Percentiles rank a stretch among this genome's conserved stretches.
Evolutionary conservation across 192 early-diverging fungal genomes (phyloP).

Genomic region (Backusella macrospora): DNA sequence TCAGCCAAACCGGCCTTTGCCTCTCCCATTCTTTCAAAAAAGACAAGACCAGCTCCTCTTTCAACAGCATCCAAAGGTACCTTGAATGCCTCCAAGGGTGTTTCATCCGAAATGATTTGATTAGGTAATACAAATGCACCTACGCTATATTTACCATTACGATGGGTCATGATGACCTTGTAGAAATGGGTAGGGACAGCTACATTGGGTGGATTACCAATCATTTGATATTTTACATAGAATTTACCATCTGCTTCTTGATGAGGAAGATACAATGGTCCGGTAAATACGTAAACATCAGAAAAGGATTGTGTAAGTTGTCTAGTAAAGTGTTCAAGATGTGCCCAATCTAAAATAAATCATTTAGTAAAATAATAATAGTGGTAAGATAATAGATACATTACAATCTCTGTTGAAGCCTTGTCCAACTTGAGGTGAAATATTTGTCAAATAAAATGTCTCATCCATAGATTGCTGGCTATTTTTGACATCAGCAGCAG

Average conservation of each 20-base stretch:
- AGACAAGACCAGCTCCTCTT: conserved; percentile 66
- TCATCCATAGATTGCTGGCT: conserved; percentile 79
- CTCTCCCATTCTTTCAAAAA: conserved; percentile 64
- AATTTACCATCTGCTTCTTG: conserved; percentile 69
- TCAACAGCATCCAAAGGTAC: conserved; percentile 78
- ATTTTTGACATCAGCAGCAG: conserved; percentile 83
- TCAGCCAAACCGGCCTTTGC: conserved; percentile 42
- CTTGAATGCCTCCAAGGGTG: conserved; percentile 67
- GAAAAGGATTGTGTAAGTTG: conserved; percentile 69
- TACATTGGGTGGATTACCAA: conserved; percentile 84
- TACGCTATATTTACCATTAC: conserved; percentile 50
- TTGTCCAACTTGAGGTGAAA: conserved; percentile 78
- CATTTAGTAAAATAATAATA: not conserved
- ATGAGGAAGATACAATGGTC: conserved; percentile 85
- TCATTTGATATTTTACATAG: conserved; percentile 85
- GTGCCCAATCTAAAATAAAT: conserved; percentile 71
- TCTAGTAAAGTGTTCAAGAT: conserved; percentile 83
- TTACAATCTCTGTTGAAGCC: conserved; percentile 90
- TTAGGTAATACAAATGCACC: conserved; percentile 90
- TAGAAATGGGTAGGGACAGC: conserved; percentile 94
- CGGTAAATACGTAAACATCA: conserved; percentile 87
- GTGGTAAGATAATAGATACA: not conserved
- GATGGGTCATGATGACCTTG: conserved; percentile 82
- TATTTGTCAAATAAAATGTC: conserved; percentile 84
- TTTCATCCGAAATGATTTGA: conserved; percentile 61